Evolutionary conservation across 2,329 filamentous ascomycete species (phyloP).

Genomic region (Tolypocladium amazonense): DNA sequence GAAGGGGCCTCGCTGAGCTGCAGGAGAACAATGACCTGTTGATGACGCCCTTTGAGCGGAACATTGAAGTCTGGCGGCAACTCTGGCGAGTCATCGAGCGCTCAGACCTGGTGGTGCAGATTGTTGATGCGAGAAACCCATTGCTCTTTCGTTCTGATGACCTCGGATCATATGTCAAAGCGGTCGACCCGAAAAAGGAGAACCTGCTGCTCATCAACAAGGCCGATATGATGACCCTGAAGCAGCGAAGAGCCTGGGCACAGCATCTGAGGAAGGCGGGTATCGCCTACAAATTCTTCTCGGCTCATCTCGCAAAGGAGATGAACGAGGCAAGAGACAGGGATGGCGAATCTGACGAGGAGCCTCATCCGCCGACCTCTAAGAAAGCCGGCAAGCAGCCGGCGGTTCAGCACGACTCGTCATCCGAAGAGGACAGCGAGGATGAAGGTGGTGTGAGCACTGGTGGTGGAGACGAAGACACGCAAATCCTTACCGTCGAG

Average conservation of each 20-base stretch:
- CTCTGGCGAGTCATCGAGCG: slow-evolving; percentile 96
- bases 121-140: slow-evolving; percentile 93
- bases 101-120: slow-evolving; percentile 92
- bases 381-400: slow-evolving; percentile 18
- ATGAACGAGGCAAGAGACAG: slow-evolving; percentile 62
- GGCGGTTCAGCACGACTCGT: slow-evolving; percentile 7
- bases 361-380: slow-evolving; percentile 8
- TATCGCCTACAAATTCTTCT: slow-evolving; percentile 94
- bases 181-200: slow-evolving; percentile 76
- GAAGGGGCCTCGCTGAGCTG: slow-evolving; percentile 79
- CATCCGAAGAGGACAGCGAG: slow-evolving; percentile 17
- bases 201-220: slow-evolving; percentile 96
- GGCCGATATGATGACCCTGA: slow-evolving; percentile 93
- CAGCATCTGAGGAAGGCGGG: slow-evolving; percentile 70
- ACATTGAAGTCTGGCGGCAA: slow-evolving; percentile 95
- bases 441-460: slow-evolving; percentile 19
- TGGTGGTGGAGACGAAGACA: slow-evolving; percentile 38
- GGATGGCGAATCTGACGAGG: slow-evolving; percentile 34
- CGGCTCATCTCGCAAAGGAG: slow-evolving; percentile 83
- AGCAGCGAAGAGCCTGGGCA: slow-evolving; percentile 77
- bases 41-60: slow-evolving; percentile 96
- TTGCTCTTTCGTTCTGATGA: slow-evolving; percentile 91
- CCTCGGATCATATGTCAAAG: slow-evolving; percentile 87
- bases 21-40: slow-evolving; percentile 90
- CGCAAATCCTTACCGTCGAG: slow-evolving; percentile 80